phyloP scores from a whole-genome alignment of 1,284 basidiomycete species.

The Sporisorium graminicola region DNA sequence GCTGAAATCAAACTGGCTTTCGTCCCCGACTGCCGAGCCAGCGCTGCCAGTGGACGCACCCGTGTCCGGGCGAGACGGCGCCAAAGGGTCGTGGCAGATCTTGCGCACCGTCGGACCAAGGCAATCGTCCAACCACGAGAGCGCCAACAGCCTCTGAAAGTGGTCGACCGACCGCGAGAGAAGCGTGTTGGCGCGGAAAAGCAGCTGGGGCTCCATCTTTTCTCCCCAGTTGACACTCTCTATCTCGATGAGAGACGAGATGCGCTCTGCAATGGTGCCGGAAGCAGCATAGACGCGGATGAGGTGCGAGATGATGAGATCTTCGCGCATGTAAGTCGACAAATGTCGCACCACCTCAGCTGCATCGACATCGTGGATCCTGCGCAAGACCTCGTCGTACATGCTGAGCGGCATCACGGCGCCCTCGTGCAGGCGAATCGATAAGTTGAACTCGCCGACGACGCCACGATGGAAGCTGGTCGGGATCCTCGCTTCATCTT shows the following conservation, averaged over 20 bases:
- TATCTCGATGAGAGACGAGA: conserved; percentile 43
- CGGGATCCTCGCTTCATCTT: conserved; percentile 28
- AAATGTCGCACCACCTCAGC: conserved; percentile 39
- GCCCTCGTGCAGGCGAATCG: conserved; percentile 50
- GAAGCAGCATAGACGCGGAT: conserved; percentile 55
- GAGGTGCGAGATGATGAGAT: conserved; percentile 51
- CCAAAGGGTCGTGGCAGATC: conserved; percentile 48
- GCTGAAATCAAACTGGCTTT: conserved; percentile 26
- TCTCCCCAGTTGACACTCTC: conserved; percentile 52
- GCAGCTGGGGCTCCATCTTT: conserved; percentile 52
- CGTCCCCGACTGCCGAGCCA: conserved; percentile 18
- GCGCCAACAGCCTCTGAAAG: conserved; percentile 54
- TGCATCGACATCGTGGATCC: conserved; percentile 38
- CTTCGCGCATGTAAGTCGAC: conserved; percentile 51
- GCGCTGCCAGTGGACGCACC: conserved; percentile 11
- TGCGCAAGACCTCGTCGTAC: conserved; percentile 47
- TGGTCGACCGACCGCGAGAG: conserved; percentile 60
- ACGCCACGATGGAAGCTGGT: conserved; percentile 44
- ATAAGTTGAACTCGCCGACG: conserved; percentile 57
- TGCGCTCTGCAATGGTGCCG: conserved; percentile 53
- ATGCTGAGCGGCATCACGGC: conserved; percentile 51
- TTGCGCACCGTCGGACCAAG: conserved; percentile 53
- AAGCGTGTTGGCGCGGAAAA: conserved; percentile 63
- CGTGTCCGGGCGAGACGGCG: conserved; percentile 25
- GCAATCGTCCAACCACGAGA: conserved; percentile 57